phyloP scores from a whole-genome alignment of 164 flowering plant species.

The Chloranthus sessilifolius region DNA sequence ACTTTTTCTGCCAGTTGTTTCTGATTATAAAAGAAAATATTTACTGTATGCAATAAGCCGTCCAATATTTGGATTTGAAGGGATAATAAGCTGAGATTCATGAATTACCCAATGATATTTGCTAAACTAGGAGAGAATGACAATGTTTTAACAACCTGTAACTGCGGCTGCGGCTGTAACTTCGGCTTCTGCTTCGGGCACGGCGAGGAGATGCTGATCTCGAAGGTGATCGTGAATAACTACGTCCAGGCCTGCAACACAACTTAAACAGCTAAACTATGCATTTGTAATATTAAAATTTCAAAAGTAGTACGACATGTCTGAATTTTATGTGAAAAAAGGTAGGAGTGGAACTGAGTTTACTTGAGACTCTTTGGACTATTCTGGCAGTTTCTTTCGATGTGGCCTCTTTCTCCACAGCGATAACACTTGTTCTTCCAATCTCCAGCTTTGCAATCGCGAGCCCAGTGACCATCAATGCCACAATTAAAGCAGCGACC shows the following conservation, averaged over 20 bases:
- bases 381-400: conserved; percentile 70
- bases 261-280: no score
- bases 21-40: not conserved
- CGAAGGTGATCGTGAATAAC: conserved; percentile 68
- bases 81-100: not conserved
- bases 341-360: no score
- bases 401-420: conserved; percentile 81
- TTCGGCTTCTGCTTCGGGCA: conserved; percentile 53
- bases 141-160: conserved; percentile 37
- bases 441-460: conserved; percentile 96
- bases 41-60: not conserved
- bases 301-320: no score
- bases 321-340: no score
- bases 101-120: no score
- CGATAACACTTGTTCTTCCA: conserved; percentile 95
- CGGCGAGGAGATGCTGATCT: conserved; percentile 47
- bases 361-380: conserved; percentile 72
- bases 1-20: not conserved
- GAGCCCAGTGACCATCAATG: conserved; percentile 91
- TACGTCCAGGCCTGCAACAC: conserved; percentile 35
- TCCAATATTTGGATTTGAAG: not conserved
- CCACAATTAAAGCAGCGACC: conserved; percentile 96
- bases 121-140: not conserved
- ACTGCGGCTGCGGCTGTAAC: conserved; percentile 69
- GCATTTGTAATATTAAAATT: no score